Percentiles rank a stretch among this genome's conserved stretches.
Evolutionary conservation across 2,329 filamentous ascomycete genomes (phyloP).

Genomic region (Paecilomyces formosus): DNA sequence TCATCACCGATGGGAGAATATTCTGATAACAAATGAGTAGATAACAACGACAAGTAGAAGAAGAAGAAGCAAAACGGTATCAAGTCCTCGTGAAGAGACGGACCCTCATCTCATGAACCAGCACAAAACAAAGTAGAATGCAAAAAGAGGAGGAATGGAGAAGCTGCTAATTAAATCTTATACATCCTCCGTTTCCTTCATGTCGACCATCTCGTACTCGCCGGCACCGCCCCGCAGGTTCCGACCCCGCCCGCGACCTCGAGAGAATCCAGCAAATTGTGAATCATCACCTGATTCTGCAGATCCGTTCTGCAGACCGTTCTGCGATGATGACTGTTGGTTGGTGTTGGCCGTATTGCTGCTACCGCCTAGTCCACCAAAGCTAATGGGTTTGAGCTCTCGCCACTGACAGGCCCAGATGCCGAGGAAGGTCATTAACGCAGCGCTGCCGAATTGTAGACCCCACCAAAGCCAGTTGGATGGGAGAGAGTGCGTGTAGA

Average conservation of each 20-base stretch:
- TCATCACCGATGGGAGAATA: not conserved
- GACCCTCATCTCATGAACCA: not conserved
- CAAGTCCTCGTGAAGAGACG: not conserved
- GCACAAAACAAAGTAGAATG: not conserved
- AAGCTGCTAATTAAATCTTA: slow-evolving; percentile 20
- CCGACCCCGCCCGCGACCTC: slow-evolving; percentile 14
- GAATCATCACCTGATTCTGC: slow-evolving; percentile 28
- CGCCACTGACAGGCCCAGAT: slow-evolving; percentile 89
- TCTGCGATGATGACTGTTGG: slow-evolving; percentile 2
- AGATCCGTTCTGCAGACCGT: slow-evolving; percentile 47
- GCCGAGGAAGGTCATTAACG: slow-evolving; percentile 62
- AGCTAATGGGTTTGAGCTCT: slow-evolving; percentile 80
- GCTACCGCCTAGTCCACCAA: slow-evolving; percentile 52
- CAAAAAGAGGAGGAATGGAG: not conserved
- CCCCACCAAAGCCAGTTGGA: slow-evolving; percentile 81
- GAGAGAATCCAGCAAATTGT: slow-evolving; percentile 8
- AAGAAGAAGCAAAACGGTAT: not conserved
- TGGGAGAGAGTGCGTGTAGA: slow-evolving; percentile 73
- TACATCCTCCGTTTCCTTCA: slow-evolving; percentile 43
- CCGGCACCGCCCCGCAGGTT: slow-evolving; percentile 16
- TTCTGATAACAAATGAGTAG: not conserved
- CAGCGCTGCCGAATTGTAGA: slow-evolving; percentile 53
- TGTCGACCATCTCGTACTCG: slow-evolving; percentile 59
- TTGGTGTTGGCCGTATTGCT: slow-evolving; percentile 7
- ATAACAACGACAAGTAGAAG: not conserved